These are phyloP conservation scores for Protomyces arabidopsidicola DNA, from an alignment of 1,139 yeast species.

Conservation along the genomic window DNA sequence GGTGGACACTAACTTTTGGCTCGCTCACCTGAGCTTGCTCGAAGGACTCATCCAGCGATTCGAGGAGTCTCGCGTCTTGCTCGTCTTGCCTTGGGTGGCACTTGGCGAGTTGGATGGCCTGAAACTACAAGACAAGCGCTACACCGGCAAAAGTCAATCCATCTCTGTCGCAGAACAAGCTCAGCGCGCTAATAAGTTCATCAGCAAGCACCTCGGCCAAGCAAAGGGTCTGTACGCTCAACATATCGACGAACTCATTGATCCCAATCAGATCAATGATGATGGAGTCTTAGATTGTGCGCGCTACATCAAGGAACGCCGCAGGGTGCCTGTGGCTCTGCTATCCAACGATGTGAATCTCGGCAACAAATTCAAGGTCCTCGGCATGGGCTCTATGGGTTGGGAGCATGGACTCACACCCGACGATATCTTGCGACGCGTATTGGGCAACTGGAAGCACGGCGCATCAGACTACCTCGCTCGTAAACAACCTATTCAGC, in stretches of 20 bases:
- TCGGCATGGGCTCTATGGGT: conserved; percentile 1
- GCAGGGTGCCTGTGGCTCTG: conserved; percentile 51
- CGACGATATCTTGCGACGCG: background rate
- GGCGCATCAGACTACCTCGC: background rate
- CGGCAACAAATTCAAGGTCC: conserved; percentile 66
- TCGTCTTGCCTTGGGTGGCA: conserved; percentile 67
- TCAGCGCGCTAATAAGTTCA: conserved; percentile 74
- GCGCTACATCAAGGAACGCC: conserved; percentile 51
- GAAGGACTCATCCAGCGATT: conserved; percentile 49
- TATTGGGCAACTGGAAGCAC: background rate
- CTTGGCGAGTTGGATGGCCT: conserved; percentile 75
- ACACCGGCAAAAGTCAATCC: conserved; percentile 5
- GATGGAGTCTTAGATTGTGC: conserved; percentile 87
- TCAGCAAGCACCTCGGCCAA: conserved; percentile 57
- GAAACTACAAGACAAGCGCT: conserved; percentile 41
- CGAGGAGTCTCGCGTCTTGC: conserved; percentile 44
- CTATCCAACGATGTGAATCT: conserved; percentile 79
- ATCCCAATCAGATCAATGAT: conserved; percentile 51
- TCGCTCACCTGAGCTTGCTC: conserved; percentile 58
- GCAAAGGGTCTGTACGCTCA: conserved; percentile 60
- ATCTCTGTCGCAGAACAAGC: conserved; percentile 45
- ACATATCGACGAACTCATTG: conserved; percentile 48
- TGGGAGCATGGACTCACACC: conserved; percentile 1
- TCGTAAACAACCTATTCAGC: background rate
- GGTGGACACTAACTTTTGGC: conserved; percentile 71